Evolutionary conservation across 2,329 filamentous ascomycete genomes (phyloP), one percentile per base, ranked within the genome.

Genomic region (Neofusicoccum umdonicola): DNA sequence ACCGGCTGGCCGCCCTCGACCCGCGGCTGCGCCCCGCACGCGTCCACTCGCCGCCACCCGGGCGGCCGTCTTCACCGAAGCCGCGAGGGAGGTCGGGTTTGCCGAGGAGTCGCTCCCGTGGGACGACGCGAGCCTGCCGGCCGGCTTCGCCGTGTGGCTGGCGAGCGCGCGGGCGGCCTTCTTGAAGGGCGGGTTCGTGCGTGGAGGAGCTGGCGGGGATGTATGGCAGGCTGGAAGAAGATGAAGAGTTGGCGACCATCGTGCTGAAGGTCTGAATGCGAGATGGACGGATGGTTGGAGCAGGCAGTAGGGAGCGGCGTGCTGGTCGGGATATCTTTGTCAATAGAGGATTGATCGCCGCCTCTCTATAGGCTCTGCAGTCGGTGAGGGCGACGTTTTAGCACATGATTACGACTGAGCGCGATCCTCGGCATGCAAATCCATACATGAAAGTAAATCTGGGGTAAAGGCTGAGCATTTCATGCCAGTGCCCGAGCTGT

Each of bases 121-220:
- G 57, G 57, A 61, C 44, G 44, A 61, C 13, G 17, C 35, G 12
- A 39, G 31, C n/a, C 19, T 61, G 31, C 31, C 39, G 3, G 54
- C 11, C 0, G 54, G 39, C 11, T 77, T 76, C 65, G 67, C 61
- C 17, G 69, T 76, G 7, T 77, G 75, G 75, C 66, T 76, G 19
- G 69, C 74, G 34, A 71, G 68, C 48, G 66, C 66, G 2, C 70
- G 72, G 51, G 71, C 68, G 8, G 45, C 52, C 8, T 70, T 69
- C 34, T 34, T 69, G 31, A 63, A 44, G 15, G 67, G 68, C 2
- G 63, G 63, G 44, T 66, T 70, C 42, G 62, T 71, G 12, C 74
- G 65, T 72, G 11, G 69, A 74, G 56, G 73, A 74, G 41, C 64
- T 76, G 42, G 39, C 45, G 22, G 54, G 13, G 54, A 58, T 58